Conservation (phyloP, 768 basidiomycete species). For the Leucosporidium scottii region DNA sequence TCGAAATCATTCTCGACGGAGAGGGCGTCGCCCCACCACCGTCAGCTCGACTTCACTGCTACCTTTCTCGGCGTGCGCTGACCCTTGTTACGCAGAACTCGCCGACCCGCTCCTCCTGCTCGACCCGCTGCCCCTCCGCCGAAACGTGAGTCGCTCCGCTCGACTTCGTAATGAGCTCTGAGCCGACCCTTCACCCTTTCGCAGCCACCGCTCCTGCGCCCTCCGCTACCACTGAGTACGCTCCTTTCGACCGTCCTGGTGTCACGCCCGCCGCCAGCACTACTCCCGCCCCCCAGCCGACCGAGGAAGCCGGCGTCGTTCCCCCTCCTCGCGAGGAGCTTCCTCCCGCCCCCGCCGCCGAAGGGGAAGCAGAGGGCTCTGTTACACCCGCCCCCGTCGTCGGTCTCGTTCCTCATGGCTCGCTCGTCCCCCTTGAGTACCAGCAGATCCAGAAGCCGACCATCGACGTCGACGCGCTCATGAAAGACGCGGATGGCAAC, state of each 20-base stretch:
- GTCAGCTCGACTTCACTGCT: slow-evolving; percentile 47
- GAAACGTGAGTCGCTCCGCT: not conserved
- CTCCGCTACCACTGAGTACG: not conserved
- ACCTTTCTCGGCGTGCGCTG: slow-evolving; percentile 5
- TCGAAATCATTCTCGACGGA: slow-evolving; percentile 82
- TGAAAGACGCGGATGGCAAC: slow-evolving; percentile 28
- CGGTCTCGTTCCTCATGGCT: slow-evolving; percentile 34
- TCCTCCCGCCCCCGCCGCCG: not conserved
- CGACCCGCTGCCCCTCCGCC: slow-evolving; percentile 12
- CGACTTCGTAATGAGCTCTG: not conserved
- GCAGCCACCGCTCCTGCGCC: not conserved
- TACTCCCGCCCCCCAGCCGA: slow-evolving; percentile 37
- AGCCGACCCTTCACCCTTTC: not conserved
- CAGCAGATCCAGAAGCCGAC: slow-evolving; percentile 34
- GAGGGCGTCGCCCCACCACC: slow-evolving; percentile 64
- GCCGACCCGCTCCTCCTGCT: slow-evolving; percentile 34
- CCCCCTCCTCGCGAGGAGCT: too few species aligned
- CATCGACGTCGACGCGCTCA: slow-evolving; percentile 37
- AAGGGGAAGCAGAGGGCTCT: slow-evolving; percentile 12
- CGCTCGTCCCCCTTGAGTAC: slow-evolving; percentile 32
- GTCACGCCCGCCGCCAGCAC: slow-evolving; percentile 52
- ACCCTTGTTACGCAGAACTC: slow-evolving; percentile 33
- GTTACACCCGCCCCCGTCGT: slow-evolving; percentile 24
- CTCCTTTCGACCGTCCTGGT: slow-evolving; percentile 46
- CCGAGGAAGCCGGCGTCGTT: not conserved